A percentile compares a stretch with the other conserved stretches of the same genome.
Conservation (phyloP, 192 early-diverging fungal genomes). For the Coemansia sp. region DNA sequence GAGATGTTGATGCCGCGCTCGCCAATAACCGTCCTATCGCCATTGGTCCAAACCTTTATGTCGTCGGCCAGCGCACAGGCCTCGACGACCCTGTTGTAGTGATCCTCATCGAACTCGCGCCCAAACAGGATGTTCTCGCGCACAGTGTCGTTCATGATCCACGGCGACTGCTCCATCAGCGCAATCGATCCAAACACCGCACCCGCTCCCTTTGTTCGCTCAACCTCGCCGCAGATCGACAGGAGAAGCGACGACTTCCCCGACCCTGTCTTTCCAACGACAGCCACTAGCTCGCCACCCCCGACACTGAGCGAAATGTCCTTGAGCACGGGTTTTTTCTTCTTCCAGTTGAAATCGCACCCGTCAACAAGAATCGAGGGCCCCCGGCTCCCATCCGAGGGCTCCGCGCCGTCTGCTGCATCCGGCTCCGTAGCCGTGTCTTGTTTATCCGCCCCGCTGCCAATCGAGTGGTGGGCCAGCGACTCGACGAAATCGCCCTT, state of each 20-base stretch:
- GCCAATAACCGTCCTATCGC: conserved; percentile 53
- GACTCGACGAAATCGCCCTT: conserved; percentile 28
- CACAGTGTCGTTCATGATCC: conserved; percentile 83
- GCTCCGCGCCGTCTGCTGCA: background rate
- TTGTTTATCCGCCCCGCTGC: background rate
- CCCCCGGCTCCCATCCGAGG: background rate
- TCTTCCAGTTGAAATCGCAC: conserved; percentile 36
- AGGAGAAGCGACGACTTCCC: conserved; percentile 87
- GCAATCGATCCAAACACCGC: conserved; percentile 66
- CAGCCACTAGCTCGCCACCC: conserved; percentile 66
- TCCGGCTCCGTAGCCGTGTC: background rate
- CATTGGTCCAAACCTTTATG: conserved; percentile 55
- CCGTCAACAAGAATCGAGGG: conserved; percentile 12
- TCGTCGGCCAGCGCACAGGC: conserved; percentile 63
- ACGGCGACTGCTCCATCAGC: conserved; percentile 81
- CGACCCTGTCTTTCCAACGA: conserved; percentile 81
- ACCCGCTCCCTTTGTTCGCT: conserved; percentile 51
- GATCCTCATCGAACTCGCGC: conserved; percentile 56
- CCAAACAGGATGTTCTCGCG: conserved; percentile 74
- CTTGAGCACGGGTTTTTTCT: conserved; percentile 10
- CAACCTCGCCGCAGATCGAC: conserved; percentile 83
- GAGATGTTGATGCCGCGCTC: conserved; percentile 58
- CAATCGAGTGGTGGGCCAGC: background rate
- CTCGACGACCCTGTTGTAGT: conserved; percentile 57
- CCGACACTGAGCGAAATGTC: conserved; percentile 56